Percentiles rank a stretch among this genome's conserved stretches.
Conservation (phyloP, 371 early-diverging fungal genomes). For the Phascolomyces articulosus region DNA sequence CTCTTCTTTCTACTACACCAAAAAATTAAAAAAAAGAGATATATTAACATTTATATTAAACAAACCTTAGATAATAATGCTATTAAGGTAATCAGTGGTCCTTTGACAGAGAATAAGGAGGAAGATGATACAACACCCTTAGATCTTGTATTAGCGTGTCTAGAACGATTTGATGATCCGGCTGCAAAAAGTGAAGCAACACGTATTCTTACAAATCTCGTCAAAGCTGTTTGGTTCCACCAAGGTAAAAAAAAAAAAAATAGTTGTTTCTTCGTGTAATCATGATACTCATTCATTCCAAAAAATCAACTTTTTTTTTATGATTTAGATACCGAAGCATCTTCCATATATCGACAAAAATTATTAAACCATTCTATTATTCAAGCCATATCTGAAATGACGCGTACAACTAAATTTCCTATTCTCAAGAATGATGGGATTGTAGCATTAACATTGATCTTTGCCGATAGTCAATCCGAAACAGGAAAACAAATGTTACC, state of each 20-base stretch:
- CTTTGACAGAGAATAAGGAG: neutral
- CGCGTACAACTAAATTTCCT: constrained; percentile 54
- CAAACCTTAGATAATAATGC: constrained; percentile 36
- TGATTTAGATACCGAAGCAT: constrained; percentile 11
- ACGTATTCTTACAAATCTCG: constrained; percentile 58
- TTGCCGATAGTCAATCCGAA: constrained; percentile 33
- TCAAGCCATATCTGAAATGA: constrained; percentile 52
- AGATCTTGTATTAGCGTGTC: constrained; percentile 40
- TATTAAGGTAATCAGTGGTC: constrained; percentile 26
- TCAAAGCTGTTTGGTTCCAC: constrained; percentile 53
- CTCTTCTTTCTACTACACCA: neutral
- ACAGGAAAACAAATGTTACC: neutral
- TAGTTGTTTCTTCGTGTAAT: too few relatives aligned
- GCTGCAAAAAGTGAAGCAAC: constrained; percentile 68
- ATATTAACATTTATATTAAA: neutral
- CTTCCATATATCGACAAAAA: constrained; percentile 36
- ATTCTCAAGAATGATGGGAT: constrained; percentile 69
- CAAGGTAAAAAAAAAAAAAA: constrained; percentile 12
- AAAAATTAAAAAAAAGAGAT: neutral
- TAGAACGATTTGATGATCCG: constrained; percentile 59
- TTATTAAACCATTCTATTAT: constrained; percentile 41
- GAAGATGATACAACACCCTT: constrained; percentile 13
- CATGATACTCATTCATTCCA: too few relatives aligned
- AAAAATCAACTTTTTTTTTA: too few relatives aligned
- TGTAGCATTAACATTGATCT: constrained; percentile 57